phyloP scores from a whole-genome alignment of 2,329 filamentous ascomycete species.

The Tolypocladium endophyticum region DNA sequence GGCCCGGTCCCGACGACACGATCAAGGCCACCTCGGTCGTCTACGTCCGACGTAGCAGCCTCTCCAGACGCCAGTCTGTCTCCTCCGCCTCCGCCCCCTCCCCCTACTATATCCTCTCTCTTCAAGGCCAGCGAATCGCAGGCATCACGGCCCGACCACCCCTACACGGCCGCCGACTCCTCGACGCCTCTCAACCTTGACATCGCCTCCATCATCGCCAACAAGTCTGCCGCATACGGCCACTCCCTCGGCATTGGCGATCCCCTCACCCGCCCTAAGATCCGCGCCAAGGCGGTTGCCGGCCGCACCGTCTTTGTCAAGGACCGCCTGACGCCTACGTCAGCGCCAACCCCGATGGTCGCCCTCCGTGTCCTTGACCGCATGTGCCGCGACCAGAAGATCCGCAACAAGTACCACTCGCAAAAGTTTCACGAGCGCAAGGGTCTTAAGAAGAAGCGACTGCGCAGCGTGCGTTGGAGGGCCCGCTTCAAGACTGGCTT shows the following conservation, averaged over 20 bases:
- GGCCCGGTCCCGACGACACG: slow-evolving; percentile 6
- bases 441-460: slow-evolving; percentile 67
- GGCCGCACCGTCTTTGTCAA: slow-evolving; percentile 28
- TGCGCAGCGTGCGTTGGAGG: slow-evolving; percentile 59
- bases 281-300: slow-evolving; percentile 21
- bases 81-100: slow-evolving; percentile 12
- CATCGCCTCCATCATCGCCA: slow-evolving; percentile 24
- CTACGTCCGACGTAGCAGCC: not conserved
- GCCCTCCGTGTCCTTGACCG: slow-evolving; percentile 32
- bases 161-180: slow-evolving; percentile 16
- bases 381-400: slow-evolving; percentile 38
- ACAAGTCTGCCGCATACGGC: slow-evolving; percentile 14
- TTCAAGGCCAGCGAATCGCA: not conserved
- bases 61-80: slow-evolving; percentile 8
- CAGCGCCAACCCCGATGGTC: slow-evolving; percentile 28
- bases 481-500: slow-evolving; percentile 60
- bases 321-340: slow-evolving; percentile 13
- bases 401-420: slow-evolving; percentile 41
- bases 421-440: slow-evolving; percentile 68
- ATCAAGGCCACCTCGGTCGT: not conserved
- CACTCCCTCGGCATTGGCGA: slow-evolving; percentile 10
- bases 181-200: slow-evolving; percentile 15
- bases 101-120: not conserved
- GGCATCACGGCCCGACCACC: slow-evolving; percentile 2
- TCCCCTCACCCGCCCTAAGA: slow-evolving; percentile 16